phyloP scores from a whole-genome alignment of 2,329 filamentous ascomycete genomes.

The Cercospora sp. region DNA sequence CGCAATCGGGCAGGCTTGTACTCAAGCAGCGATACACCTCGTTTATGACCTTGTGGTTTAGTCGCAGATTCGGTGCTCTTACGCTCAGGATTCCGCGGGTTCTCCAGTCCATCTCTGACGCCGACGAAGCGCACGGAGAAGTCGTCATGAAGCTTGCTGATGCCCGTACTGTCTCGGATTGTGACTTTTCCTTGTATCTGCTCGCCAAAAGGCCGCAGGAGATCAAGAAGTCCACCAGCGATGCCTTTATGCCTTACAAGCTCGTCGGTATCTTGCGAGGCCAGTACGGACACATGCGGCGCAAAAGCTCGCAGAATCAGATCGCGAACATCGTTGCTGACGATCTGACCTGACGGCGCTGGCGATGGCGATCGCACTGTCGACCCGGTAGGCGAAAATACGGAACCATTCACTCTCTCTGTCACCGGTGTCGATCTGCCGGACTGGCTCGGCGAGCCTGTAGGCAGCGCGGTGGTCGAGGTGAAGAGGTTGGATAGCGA shows the following conservation, averaged over 20 bases:
- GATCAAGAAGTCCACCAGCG: constrained; percentile 74
- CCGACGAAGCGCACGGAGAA: constrained; percentile 84
- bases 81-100: constrained; percentile 38
- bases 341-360: constrained; percentile 45
- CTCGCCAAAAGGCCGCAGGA: constrained; percentile 90
- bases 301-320: constrained; percentile 83
- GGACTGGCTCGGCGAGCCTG: constrained; percentile 41
- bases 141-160: constrained; percentile 80
- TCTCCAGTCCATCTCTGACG: constrained; percentile 58
- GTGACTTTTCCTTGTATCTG: constrained; percentile 82
- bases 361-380: constrained; percentile 44
- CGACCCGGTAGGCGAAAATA: constrained; percentile 47
- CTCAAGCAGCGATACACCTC: constrained; percentile 32
- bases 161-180: constrained; percentile 84
- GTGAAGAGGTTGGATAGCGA: constrained; percentile 56
- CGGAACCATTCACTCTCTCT: constrained; percentile 41
- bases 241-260: constrained; percentile 83
- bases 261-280: constrained; percentile 82
- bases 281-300: constrained; percentile 81
- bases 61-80: constrained; percentile 41
- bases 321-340: constrained; percentile 54
- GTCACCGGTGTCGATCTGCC: constrained; percentile 46
- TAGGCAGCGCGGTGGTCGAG: constrained; percentile 49
- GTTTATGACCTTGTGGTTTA: neutral
- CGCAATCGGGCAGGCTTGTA: constrained; percentile 44